Conservation (phyloP, 345 rosid species). For the Eucalyptus cloeziana region DNA sequence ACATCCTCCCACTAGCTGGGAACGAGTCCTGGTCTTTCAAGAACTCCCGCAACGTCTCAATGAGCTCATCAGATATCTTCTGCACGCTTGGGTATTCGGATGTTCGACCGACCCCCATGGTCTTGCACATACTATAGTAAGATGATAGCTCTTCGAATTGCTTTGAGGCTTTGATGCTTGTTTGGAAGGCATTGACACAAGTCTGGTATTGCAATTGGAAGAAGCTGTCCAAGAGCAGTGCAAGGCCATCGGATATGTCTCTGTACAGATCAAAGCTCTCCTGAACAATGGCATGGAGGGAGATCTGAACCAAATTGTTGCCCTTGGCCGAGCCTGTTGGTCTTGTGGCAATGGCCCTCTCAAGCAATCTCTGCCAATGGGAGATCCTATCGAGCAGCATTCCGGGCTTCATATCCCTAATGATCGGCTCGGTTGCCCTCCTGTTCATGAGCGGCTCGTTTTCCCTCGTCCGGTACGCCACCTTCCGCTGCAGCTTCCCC, state of each 20-base stretch:
- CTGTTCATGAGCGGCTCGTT: neutral
- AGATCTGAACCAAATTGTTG: slow-evolving; percentile 34
- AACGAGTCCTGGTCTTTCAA: slow-evolving; percentile 65
- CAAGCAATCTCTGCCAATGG: slow-evolving; percentile 68
- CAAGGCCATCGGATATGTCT: slow-evolving; percentile 58
- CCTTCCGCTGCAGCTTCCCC: slow-evolving; percentile 53
- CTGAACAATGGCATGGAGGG: slow-evolving; percentile 37
- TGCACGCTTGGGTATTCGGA: slow-evolving; percentile 81
- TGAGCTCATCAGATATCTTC: slow-evolving; percentile 57
- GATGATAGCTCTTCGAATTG: slow-evolving; percentile 57
- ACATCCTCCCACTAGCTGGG: slow-evolving; percentile 8
- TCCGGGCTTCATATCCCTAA: slow-evolving; percentile 53
- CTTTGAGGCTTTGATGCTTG: slow-evolving; percentile 45
- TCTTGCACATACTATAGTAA: slow-evolving; percentile 47
- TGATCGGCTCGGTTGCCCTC: slow-evolving; percentile 9
- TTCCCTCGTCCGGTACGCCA: slow-evolving; percentile 3
- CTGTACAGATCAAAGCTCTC: slow-evolving; percentile 80
- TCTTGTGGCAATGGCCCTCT: slow-evolving; percentile 44
- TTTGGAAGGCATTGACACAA: slow-evolving; percentile 50
- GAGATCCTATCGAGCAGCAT: slow-evolving; percentile 45
- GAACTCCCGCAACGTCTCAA: slow-evolving; percentile 71
- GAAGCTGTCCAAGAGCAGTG: slow-evolving; percentile 53
- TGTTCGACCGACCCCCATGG: slow-evolving; percentile 46
- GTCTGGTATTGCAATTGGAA: slow-evolving; percentile 56
- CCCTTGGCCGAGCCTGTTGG: slow-evolving; percentile 56